A percentile compares a stretch with the other conserved stretches of the same genome.
Conservation (phyloP, 768 basidiomycete genomes). For the Dioszegia crocea region DNA sequence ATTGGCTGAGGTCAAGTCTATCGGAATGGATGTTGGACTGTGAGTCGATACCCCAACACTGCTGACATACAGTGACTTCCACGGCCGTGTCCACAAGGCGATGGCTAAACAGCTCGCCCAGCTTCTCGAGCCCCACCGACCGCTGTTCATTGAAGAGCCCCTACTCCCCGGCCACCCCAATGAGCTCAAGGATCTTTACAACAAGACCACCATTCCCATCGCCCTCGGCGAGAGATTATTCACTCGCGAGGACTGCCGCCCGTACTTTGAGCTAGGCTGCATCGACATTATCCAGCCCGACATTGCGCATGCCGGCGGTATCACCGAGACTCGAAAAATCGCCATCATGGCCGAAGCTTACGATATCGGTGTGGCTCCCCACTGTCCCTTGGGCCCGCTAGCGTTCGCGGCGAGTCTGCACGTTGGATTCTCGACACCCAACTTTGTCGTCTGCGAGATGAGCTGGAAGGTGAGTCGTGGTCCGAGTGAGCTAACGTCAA, state of each 20-base stretch:
- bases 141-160: slow-evolving; percentile 48
- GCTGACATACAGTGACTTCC: slow-evolving; percentile 39
- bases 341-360: slow-evolving; percentile 54
- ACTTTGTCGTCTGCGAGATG: slow-evolving; percentile 54
- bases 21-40: slow-evolving; percentile 47
- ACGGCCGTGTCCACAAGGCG: slow-evolving; percentile 46
- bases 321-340: slow-evolving; percentile 46
- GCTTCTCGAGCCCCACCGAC: slow-evolving; percentile 45
- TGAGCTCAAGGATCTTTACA: slow-evolving; percentile 44
- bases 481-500: slow-evolving; percentile 15
- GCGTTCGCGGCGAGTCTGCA: slow-evolving; percentile 69
- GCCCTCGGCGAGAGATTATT: slow-evolving; percentile 46
- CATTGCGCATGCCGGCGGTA: slow-evolving; percentile 46
- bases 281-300: slow-evolving; percentile 43
- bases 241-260: slow-evolving; percentile 42
- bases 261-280: slow-evolving; percentile 46
- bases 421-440: slow-evolving; percentile 59
- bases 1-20: slow-evolving; percentile 40
- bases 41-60: slow-evolving; percentile 7
- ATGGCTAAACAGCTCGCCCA: slow-evolving; percentile 47
- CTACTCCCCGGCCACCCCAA: slow-evolving; percentile 44
- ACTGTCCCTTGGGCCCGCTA: slow-evolving; percentile 63
- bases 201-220: slow-evolving; percentile 45
- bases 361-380: slow-evolving; percentile 66
- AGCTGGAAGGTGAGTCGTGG: slow-evolving; percentile 31